These are phyloP conservation scores for Cytospora schulzeri DNA, from an alignment of 2,329 filamentous ascomycete species.

Conservation along the genomic window DNA sequence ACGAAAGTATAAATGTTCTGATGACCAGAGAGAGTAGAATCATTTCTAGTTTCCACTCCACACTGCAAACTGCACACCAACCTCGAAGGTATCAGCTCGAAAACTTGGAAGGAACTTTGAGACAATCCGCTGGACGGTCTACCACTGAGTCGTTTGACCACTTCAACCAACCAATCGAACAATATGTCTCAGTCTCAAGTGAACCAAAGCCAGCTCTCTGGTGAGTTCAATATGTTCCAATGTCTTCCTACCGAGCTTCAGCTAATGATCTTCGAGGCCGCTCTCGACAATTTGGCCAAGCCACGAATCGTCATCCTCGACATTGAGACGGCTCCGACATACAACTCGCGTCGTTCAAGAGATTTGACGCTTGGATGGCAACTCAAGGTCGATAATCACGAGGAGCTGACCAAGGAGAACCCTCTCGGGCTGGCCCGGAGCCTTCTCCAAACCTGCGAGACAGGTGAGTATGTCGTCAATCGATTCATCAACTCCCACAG, in stretches of 20 bases:
- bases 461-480: background rate
- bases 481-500: background rate
- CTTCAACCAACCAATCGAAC: background rate
- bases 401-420: background rate
- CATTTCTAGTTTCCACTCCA: too few relatives aligned
- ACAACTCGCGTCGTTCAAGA: background rate
- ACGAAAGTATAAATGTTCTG: background rate
- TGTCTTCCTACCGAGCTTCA: slow-evolving; percentile 1
- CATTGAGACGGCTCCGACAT: background rate
- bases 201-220: background rate
- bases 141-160: background rate
- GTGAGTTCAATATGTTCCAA: background rate
- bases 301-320: slow-evolving; percentile 7
- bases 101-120: background rate
- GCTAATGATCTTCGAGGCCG: background rate
- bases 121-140: background rate
- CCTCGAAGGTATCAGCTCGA: background rate
- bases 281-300: background rate
- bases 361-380: background rate
- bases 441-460: background rate
- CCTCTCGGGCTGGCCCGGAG: background rate
- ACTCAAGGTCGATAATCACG: background rate
- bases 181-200: background rate
- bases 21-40: too few relatives aligned
- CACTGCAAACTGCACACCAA: background rate